Evolutionary conservation across 345 rosid genomes (phyloP), one percentile per base, ranked within the genome.

Genomic region (Eucalyptus fibrosa): DNA sequence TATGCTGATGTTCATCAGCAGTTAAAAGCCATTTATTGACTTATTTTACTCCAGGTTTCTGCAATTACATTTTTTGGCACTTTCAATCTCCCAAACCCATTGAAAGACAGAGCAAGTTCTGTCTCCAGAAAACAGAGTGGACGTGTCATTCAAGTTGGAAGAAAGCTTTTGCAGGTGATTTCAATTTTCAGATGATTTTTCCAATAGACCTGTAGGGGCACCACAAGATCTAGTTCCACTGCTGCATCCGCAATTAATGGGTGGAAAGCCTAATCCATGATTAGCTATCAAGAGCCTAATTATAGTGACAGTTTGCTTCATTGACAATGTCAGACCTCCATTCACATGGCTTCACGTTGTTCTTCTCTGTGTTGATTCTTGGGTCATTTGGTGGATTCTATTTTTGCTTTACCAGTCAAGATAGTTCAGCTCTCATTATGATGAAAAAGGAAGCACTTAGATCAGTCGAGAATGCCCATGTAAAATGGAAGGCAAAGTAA

Each of bases 161-260:
- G 97, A 91, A 94, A 95, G 91, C 94, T 96, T 91, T 92, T 95
- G 93, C 95, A 94, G 97, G 99, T 96, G 93, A 80, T 55, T 53
- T 87, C 34, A 87, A 32, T 12, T 18, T 53, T 87, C 88, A 40
- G 10, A 50, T 87, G 30, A 77, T 77, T 21, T 88, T 3, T 45
- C 82, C 30, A 62, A 34, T 37, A 40, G 51, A 51, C 26, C 82
- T 21, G 82, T 60, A 50, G n/a, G n/a, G 81, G 45, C 7, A 50
- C 65, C 26, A 6, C 6, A 51, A 50, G 65, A 87, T 51, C 47
- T 42, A 8, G 67, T 60, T 59, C 30, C 49, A 9, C 88, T 51
- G 30, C 44, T 34, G 88, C 88, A 51, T 87, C 86, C 12, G 6
- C 44, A 87, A 34, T 53, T 87, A 30, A 87, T 37, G 30, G 42